phyloP scores from a whole-genome alignment of 176 grass and related monocot genomes.

The Carex scoparia region DNA sequence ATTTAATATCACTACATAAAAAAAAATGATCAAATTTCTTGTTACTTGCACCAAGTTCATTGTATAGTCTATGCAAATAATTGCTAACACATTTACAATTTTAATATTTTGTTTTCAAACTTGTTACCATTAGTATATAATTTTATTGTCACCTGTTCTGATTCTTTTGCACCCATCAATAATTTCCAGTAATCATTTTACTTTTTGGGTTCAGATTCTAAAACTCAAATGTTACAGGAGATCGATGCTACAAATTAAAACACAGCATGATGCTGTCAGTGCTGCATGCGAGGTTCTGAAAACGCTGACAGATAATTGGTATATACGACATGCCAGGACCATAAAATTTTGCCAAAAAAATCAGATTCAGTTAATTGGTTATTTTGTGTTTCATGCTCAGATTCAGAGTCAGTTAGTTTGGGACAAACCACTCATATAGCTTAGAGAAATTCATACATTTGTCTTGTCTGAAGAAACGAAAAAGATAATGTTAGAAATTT shows the following conservation, averaged over 20 bases:
- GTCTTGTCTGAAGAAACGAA: background rate
- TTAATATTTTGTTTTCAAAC: background rate
- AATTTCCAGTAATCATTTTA: background rate
- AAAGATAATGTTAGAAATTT: background rate
- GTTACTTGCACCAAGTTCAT: no score
- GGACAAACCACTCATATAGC: background rate
- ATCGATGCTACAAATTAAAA: conserved; percentile 7
- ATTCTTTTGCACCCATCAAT: background rate
- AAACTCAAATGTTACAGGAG: background rate
- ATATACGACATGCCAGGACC: conserved; percentile 5
- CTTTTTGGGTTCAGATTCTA: background rate
- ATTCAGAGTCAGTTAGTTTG: conserved; percentile 15
- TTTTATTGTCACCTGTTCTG: no score
- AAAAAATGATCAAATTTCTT: no score
- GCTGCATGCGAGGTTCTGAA: conserved; percentile 6
- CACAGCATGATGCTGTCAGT: background rate
- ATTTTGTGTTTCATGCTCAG: background rate
- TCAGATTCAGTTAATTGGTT: background rate
- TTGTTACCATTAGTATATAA: background rate
- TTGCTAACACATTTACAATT: background rate
- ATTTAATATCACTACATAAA: no score
- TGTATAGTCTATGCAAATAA: background rate
- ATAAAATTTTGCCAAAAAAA: background rate
- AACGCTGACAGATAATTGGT: background rate
- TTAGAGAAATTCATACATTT: background rate